phyloP scores from a whole-genome alignment of 805 yeast genomes.

The Brettanomyces sp. region DNA sequence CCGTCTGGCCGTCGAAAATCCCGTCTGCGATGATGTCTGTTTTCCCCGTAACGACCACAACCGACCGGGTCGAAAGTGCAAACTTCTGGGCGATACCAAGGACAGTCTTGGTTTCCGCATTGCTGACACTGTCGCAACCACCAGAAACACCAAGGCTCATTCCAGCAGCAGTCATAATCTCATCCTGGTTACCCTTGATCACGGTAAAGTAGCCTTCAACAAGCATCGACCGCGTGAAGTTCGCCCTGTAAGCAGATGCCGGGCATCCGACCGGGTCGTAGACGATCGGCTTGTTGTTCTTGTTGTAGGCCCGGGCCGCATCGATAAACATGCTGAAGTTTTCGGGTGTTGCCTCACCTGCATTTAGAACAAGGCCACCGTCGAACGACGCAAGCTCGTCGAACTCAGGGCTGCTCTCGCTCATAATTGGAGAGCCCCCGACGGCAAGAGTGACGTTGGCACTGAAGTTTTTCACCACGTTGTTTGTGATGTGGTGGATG shows the following conservation, averaged over 20 bases:
- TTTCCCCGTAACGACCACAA: slow-evolving; percentile 68
- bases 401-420: slow-evolving; percentile 62
- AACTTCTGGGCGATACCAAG: slow-evolving; percentile 36
- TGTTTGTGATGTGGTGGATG: slow-evolving; percentile 81
- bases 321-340: slow-evolving; percentile 32
- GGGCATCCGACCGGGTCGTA: slow-evolving; percentile 95
- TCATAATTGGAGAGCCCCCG: slow-evolving; percentile 87
- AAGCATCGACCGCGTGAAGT: slow-evolving; percentile 39
- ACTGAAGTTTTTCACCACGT: slow-evolving; percentile 79
- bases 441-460: slow-evolving; percentile 80
- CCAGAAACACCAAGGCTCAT: slow-evolving; percentile 33
- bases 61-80: slow-evolving; percentile 40
- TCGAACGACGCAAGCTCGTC: slow-evolving; percentile 53
- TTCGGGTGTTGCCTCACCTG: slow-evolving; percentile 57
- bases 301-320: slow-evolving; percentile 55
- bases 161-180: slow-evolving; percentile 55
- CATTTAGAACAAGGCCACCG: slow-evolving; percentile 53
- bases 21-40: slow-evolving; percentile 45
- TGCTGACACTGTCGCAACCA: slow-evolving; percentile 54
- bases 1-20: slow-evolving; percentile 11
- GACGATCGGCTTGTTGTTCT: slow-evolving; percentile 48
- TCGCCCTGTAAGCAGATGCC: slow-evolving; percentile 53
- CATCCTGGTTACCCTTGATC: slow-evolving; percentile 84
- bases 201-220: slow-evolving; percentile 52
- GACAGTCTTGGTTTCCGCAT: slow-evolving; percentile 15